A percentile compares a stretch with the other conserved stretches of the same genome.
Evolutionary conservation across 108 stramenopile species (phyloP).

Genomic region (Aurantiochytrium sp.): DNA sequence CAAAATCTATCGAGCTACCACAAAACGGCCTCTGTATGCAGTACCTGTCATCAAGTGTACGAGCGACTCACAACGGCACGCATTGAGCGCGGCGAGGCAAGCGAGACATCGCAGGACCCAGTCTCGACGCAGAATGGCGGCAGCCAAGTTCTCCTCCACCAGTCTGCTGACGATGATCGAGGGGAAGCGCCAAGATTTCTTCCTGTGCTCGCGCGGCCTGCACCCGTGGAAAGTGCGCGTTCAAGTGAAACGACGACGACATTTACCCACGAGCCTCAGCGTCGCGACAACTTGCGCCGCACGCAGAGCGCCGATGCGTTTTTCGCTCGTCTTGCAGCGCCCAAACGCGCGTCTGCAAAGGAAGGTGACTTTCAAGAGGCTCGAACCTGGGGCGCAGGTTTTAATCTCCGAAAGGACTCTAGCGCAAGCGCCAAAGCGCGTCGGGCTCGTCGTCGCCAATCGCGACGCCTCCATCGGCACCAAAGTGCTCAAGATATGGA

Average conservation of each 20-base stretch:
- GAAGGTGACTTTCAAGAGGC: not conserved
- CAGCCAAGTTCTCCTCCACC: no score
- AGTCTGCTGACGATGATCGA: not conserved
- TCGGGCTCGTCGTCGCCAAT: not conserved
- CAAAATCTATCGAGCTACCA: not conserved
- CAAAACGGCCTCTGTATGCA: not conserved
- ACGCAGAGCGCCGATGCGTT: not conserved
- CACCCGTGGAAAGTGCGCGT: not conserved
- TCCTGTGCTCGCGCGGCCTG: not conserved
- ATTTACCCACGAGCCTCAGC: not conserved
- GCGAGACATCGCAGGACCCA: no score
- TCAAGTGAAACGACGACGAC: not conserved
- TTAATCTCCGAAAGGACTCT: not conserved
- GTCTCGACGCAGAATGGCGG: no score
- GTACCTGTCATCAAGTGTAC: not conserved
- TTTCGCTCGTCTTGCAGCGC: not conserved
- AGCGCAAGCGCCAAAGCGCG: not conserved
- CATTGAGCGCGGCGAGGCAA: not conserved
- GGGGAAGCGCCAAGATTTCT: not conserved
- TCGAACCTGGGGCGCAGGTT: not conserved
- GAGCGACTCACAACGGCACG: not conserved
- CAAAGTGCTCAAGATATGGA: no score
- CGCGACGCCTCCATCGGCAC: no score
- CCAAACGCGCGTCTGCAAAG: not conserved
- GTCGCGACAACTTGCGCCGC: not conserved